These are phyloP conservation scores for Clarkia xantiana DNA, from an alignment of 345 rosid species.

Conservation along the genomic window DNA sequence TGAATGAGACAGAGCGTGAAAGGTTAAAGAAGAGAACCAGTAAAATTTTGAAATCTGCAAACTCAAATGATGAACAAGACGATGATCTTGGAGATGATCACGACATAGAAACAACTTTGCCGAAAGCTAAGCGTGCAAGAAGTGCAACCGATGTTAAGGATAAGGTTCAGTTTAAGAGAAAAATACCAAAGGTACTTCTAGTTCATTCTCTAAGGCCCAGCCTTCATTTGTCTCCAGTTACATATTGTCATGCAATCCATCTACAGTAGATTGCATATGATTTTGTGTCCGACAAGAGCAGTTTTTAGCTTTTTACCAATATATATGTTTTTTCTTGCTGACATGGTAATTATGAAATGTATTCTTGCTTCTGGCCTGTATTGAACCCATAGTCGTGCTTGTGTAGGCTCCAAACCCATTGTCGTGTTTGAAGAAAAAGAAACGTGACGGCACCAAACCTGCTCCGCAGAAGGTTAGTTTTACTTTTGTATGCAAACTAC, in stretches of 20 bases:
- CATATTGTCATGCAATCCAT: not conserved
- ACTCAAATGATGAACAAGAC: constrained; percentile 18
- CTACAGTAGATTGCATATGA: not conserved
- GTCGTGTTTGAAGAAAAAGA: constrained; percentile 64
- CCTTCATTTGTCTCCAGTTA: not conserved
- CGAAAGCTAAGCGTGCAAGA: constrained; percentile 10
- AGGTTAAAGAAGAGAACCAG: constrained; percentile 29
- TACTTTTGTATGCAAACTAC: constrained; percentile 1
- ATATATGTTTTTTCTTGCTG: not conserved
- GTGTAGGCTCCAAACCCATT: constrained; percentile 84
- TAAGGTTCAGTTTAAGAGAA: constrained; percentile 67
- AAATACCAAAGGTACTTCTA: constrained; percentile 59
- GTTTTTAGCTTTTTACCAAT: not conserved
- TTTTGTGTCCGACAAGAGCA: not conserved
- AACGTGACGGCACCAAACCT: constrained; percentile 15
- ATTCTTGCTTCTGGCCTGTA: not conserved
- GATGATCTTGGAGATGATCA: constrained; percentile 19
- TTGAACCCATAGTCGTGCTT: no score
- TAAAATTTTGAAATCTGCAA: constrained; percentile 16
- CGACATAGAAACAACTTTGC: constrained; percentile 10
- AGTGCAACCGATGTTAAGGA: constrained; percentile 36
- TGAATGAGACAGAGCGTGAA: constrained; percentile 34
- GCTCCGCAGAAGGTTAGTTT: constrained; percentile 26
- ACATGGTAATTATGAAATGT: not conserved
- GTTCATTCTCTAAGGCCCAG: not conserved